phyloP scores from a whole-genome alignment of 2,329 filamentous ascomycete genomes.

The Westerdykella ornata region DNA sequence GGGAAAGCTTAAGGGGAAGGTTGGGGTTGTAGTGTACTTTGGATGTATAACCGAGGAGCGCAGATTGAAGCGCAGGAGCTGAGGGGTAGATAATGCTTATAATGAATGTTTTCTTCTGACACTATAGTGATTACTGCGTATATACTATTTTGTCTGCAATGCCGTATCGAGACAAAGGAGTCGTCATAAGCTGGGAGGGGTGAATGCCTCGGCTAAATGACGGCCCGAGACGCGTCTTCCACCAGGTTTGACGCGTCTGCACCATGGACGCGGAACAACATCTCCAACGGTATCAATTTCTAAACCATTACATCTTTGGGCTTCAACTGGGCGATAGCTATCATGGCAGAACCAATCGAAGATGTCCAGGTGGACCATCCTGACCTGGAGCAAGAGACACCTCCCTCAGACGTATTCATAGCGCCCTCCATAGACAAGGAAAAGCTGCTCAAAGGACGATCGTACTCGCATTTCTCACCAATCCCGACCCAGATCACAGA shows the following conservation, averaged over 20 bases:
- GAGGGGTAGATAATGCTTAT: too few species aligned
- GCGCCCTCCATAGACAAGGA: slow-evolving; percentile 41
- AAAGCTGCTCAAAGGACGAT: slow-evolving; percentile 39
- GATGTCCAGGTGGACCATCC: slow-evolving; percentile 32
- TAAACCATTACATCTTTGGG: too few species aligned
- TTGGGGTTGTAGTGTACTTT: too few species aligned
- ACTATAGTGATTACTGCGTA: too few species aligned
- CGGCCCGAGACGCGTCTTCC: slow-evolving; percentile 6
- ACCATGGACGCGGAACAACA: too few species aligned
- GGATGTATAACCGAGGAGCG: neutral
- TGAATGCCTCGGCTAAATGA: slow-evolving; percentile 4
- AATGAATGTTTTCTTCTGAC: too few species aligned
- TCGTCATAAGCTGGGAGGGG: too few species aligned
- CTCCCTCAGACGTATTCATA: slow-evolving; percentile 39
- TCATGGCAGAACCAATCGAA: slow-evolving; percentile 25
- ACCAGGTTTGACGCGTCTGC: slow-evolving; percentile 3
- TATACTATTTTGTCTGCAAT: too few species aligned
- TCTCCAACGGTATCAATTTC: too few species aligned
- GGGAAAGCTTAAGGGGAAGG: neutral
- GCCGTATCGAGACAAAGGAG: too few species aligned
- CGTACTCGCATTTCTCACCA: slow-evolving; percentile 45
- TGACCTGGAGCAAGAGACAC: slow-evolving; percentile 33
- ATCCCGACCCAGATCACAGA: slow-evolving; percentile 38
- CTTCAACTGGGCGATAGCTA: too few species aligned
- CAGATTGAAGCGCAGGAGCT: too few species aligned